phyloP scores from a whole-genome alignment of 208 protist species.

The Kentomonas sorsogonicus region DNA sequence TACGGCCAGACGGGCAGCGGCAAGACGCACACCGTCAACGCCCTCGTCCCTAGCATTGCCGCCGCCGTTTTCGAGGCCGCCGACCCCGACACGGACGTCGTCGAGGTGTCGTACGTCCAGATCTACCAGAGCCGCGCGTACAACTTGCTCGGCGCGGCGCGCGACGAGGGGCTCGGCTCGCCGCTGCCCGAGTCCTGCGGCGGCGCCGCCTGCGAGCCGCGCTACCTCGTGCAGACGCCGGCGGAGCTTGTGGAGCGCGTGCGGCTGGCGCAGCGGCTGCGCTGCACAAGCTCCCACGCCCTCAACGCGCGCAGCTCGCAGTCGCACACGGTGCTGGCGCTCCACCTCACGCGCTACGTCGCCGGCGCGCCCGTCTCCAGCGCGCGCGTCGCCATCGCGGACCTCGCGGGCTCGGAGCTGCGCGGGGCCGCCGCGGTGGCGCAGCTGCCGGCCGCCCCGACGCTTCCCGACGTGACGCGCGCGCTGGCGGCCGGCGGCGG shows the following conservation, averaged over 20 bases:
- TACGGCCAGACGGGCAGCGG: conserved; percentile 57
- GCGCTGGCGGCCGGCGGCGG: conserved; percentile 23
- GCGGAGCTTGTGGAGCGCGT: conserved; percentile 25
- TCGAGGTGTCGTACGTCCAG: conserved; percentile 77
- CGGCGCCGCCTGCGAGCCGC: conserved; percentile 32
- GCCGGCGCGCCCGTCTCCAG: conserved; percentile 47
- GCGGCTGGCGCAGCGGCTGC: conserved; percentile 25
- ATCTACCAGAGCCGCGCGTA: conserved; percentile 73
- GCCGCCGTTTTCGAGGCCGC: conserved; percentile 36
- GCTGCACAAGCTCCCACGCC: conserved; percentile 36
- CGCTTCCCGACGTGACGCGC: conserved; percentile 72
- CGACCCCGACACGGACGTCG: conserved; percentile 38
- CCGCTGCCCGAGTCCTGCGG: conserved; percentile 25
- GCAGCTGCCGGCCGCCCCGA: conserved; percentile 90
- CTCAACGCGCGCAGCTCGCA: conserved; percentile 63
- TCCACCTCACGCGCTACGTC: conserved; percentile 57
- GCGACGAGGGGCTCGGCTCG: conserved; percentile 12
- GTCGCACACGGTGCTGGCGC: conserved; percentile 52
- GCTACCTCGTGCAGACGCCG: conserved; percentile 30
- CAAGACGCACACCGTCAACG: conserved; percentile 58
- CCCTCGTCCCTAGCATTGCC: conserved; percentile 39
- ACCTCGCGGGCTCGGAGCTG: conserved; percentile 92
- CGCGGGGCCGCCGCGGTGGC: conserved; percentile 84
- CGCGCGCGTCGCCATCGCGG: conserved; percentile 73
- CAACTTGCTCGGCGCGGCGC: conserved; percentile 35